Percentiles rank a stretch among this genome's conserved stretches.
Evolutionary conservation across 805 yeast genomes (phyloP).

Genomic region (Pichia heedii): DNA sequence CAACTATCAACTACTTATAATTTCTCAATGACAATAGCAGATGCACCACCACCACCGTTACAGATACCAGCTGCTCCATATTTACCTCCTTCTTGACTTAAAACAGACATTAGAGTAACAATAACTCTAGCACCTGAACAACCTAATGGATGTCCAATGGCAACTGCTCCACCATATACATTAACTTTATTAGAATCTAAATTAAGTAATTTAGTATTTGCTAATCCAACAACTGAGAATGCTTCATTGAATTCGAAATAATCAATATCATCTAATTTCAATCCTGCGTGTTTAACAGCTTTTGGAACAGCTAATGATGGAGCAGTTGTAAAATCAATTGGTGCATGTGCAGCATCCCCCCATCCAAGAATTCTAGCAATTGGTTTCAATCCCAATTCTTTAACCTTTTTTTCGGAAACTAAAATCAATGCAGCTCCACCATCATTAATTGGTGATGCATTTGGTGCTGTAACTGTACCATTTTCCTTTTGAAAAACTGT

Average conservation of each 20-base stretch:
- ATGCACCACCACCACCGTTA: constrained; percentile 99
- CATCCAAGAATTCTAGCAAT: constrained; percentile 83
- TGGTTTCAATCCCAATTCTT: constrained; percentile 82
- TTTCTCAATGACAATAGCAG: constrained; percentile 80
- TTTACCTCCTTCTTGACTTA: constrained; percentile 78
- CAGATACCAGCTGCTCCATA: constrained; percentile 94
- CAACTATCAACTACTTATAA: constrained; percentile 30
- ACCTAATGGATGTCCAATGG: constrained; percentile 91
- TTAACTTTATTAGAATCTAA: constrained; percentile 63
- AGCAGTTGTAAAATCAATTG: constrained; percentile 92
- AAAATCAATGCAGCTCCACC: constrained; percentile 95
- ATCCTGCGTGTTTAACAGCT: constrained; percentile 81
- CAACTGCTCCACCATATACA: constrained; percentile 94
- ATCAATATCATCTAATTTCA: constrained; percentile 62
- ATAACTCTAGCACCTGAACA: constrained; percentile 94
- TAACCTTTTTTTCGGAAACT: constrained; percentile 75
- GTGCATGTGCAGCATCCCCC: constrained; percentile 98
- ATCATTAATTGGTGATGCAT: constrained; percentile 92
- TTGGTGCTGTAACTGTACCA: constrained; percentile 96
- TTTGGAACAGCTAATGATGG: constrained; percentile 94
- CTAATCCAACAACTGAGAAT: constrained; percentile 91
- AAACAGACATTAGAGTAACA: constrained; percentile 73
- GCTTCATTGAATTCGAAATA: constrained; percentile 97
- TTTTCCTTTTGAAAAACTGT: constrained; percentile 90
- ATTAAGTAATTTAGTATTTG: constrained; percentile 65